Base-by-base conservation (phyloP, 805 yeast species). In the Cyberlindnera xishuangbannaensis region DNA sequence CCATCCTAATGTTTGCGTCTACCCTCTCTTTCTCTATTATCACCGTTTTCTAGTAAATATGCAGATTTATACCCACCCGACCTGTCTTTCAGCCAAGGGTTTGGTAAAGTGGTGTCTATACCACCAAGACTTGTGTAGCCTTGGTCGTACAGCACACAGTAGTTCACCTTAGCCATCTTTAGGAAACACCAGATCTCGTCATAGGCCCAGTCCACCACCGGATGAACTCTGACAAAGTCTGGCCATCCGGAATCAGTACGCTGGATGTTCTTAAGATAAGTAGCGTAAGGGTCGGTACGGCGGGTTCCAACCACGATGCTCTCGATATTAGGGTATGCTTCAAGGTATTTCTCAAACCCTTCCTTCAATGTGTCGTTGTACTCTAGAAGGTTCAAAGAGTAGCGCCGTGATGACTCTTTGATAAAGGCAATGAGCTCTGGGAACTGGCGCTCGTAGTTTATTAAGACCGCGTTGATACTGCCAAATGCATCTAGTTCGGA, bases 121-220 rank as follows among this genome's bases (percentile, higher is more conserved):
- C 95, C 92, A 3, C 98, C 98, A 14, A 92, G 58, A 1, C 95
- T 84, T 1, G 98, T 88, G 51, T 81, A 92, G 0, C 98, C 98
- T 23, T 46, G 36, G 45, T 83, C 94, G 50, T 92, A 92, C 36
- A 92, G 60, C 2, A 53, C 47, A 54, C 97, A 90, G 54, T 90
- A 87, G 3, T 69, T 68, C 26, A 80, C 67, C n/a, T 67, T 52
- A 15, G 75, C 62, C 15, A 61, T 70, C 15, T 76, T 58, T 31
- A 90, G 58, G 51, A 90, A 88, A 44, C 75, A 74, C 98, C 98
- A 92, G 3, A 92, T 68, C 37, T 87, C 84, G 15, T 71, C 69
- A 45, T 84, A 82, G 25, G 72, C 73, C 97, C 97, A 92, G 36
- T 83, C 83, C 27, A 92, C 65, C 6, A 92, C 76, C 0, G 98